These are phyloP conservation scores for Aschersonia sp. DNA, from an alignment of 2,329 filamentous ascomycete genomes.

Conservation along the genomic window DNA sequence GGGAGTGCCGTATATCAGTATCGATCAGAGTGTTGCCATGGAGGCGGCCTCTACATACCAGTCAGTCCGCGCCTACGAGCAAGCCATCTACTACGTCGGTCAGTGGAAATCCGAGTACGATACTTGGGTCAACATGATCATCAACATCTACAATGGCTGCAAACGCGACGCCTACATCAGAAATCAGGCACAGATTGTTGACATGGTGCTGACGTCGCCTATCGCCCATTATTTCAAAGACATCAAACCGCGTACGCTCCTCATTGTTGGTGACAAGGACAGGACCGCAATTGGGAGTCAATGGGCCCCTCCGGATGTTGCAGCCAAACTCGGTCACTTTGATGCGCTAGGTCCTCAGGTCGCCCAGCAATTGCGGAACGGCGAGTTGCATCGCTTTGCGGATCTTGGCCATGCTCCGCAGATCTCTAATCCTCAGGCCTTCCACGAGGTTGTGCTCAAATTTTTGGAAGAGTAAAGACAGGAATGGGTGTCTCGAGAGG, in stretches of 20 bases:
- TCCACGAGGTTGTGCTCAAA: constrained; percentile 28
- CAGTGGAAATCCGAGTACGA: constrained; percentile 35
- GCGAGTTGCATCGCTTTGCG: constrained; percentile 29
- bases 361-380: constrained; percentile 25
- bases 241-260: constrained; percentile 28
- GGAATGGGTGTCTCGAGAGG: too few relatives aligned
- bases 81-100: constrained; percentile 31
- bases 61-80: constrained; percentile 30
- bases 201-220: constrained; percentile 39
- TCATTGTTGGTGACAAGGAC: constrained; percentile 36
- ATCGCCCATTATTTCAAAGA: constrained; percentile 33
- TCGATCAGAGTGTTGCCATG: constrained; percentile 22
- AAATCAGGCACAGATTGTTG: constrained; percentile 35
- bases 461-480: constrained; percentile 20
- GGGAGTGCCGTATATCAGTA: constrained; percentile 29
- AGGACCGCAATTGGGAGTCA: constrained; percentile 39
- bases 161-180: constrained; percentile 26
- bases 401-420: constrained; percentile 37
- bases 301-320: constrained; percentile 30
- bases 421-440: constrained; percentile 31
- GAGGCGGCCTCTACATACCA: constrained; percentile 26
- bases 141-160: constrained; percentile 32
- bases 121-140: constrained; percentile 39
- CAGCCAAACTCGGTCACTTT: constrained; percentile 31
- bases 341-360: constrained; percentile 31